Evolutionary conservation across 2,329 filamentous ascomycete species (phyloP).

Genomic region (Penicillium psychrosexuale): DNA sequence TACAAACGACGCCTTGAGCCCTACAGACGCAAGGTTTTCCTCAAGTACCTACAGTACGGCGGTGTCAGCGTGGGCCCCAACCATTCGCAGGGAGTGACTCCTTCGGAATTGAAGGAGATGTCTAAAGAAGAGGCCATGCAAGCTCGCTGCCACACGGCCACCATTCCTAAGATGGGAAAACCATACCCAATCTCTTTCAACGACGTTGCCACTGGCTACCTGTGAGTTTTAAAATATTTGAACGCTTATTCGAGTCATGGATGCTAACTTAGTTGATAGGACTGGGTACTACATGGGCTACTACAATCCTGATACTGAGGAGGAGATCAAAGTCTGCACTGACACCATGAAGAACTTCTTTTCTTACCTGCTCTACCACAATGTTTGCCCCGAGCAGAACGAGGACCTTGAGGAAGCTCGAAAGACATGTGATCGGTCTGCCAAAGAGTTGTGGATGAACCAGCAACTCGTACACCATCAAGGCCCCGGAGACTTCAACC

Average conservation of each 20-base stretch:
- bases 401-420: slow-evolving; percentile 65
- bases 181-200: slow-evolving; percentile 65
- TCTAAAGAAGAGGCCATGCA: slow-evolving; percentile 63
- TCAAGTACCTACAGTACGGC: slow-evolving; percentile 77
- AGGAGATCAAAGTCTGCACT: slow-evolving; percentile 58
- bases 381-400: slow-evolving; percentile 78
- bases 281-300: slow-evolving; percentile 57
- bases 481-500: slow-evolving; percentile 77
- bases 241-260: not conserved
- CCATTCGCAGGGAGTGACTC: slow-evolving; percentile 62
- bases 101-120: slow-evolving; percentile 60
- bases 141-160: slow-evolving; percentile 53
- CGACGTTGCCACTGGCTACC: slow-evolving; percentile 70
- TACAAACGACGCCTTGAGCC: slow-evolving; percentile 69
- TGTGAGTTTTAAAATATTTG: slow-evolving; percentile 52
- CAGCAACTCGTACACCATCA: slow-evolving; percentile 46
- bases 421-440: slow-evolving; percentile 63
- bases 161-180: slow-evolving; percentile 55
- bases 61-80: slow-evolving; percentile 66
- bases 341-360: slow-evolving; percentile 79
- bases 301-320: slow-evolving; percentile 54
- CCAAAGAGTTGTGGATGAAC: slow-evolving; percentile 63
- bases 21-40: slow-evolving; percentile 63
- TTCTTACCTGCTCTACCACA: slow-evolving; percentile 78
- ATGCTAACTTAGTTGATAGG: slow-evolving; percentile 31